Evolutionary conservation across 352 stramenopile genomes (phyloP).

Genomic region (Phytophthora melonis): DNA sequence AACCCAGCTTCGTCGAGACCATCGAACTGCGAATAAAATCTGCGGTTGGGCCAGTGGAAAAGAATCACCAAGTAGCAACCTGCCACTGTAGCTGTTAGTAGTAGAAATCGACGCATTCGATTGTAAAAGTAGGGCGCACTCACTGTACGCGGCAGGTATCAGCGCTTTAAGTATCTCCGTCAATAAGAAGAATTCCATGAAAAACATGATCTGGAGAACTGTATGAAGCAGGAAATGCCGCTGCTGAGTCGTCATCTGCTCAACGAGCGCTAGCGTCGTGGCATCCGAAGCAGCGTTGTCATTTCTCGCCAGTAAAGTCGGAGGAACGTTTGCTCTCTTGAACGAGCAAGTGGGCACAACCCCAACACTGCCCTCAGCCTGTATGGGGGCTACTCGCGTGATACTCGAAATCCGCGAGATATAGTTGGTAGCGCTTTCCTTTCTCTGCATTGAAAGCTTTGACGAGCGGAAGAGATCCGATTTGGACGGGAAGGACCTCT

Average conservation of each 20-base stretch:
- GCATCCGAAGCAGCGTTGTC: background rate
- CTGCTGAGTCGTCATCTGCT: conserved; percentile 11
- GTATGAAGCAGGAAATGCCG: conserved; percentile 20
- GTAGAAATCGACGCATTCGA: background rate
- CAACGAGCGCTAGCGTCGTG: background rate
- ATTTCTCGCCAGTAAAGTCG: background rate
- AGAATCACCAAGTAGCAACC: conserved; percentile 36
- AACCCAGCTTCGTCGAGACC: conserved; percentile 16
- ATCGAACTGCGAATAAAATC: conserved; percentile 36
- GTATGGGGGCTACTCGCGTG: background rate
- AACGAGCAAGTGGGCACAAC: background rate
- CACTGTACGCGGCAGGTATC: conserved; percentile 40
- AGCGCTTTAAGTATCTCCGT: conserved; percentile 45
- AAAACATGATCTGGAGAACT: conserved; percentile 38
- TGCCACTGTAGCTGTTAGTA: background rate
- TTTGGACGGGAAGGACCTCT: conserved; percentile 1
- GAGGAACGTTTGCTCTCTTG: background rate
- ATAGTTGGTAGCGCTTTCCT: background rate
- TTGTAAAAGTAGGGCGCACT: background rate
- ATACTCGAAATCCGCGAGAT: background rate
- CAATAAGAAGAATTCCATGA: conserved; percentile 44
- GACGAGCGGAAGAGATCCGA: conserved; percentile 16
- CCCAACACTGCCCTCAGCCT: background rate
- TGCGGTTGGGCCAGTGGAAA: conserved; percentile 40
- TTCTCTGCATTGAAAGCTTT: background rate